Evolutionary conservation across 768 basidiomycete genomes (phyloP), one percentile per base, ranked within the genome.

Genomic region (Cystobasidium onofrii): DNA sequence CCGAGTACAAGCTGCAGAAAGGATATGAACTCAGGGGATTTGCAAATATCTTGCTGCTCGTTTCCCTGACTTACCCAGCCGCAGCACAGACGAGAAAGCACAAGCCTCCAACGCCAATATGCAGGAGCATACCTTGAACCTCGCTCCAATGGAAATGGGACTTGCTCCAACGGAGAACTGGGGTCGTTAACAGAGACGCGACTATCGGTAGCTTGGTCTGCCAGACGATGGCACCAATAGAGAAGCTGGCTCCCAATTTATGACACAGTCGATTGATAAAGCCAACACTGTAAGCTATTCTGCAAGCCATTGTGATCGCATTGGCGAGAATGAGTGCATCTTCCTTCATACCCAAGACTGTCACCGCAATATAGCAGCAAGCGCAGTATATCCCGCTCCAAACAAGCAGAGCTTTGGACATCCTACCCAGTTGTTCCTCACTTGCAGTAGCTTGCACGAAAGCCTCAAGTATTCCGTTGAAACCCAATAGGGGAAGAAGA

Each of bases 391-490:
- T 81, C 0, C 83, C 79, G 0, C 91, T 91, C 80, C 90, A 92
- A 0, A 80, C 82, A n/a, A 88, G 84, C 88, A 98, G 90, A 87
- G 88, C 91, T 54, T 86, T 86, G 52, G 76, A 78, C 80, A 95
- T 92, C 7, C 79, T 80, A 57, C 83, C 86, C 12, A 99, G 81
- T 80, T 93, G 88, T 0, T 81, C 77, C 0, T 88, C 84, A 0
- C 84, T 84, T 0, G 92, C 90, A 1, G 88, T 87, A 69, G 90
- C 89, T 1, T 90, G 87, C 76, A 95, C 84, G 81, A 96, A 94
- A 0, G 94, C 91, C 80, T 99, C 96, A 20, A 95, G 82, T 0
- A 90, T 86, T 1, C 96, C 96, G 79, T 99, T 99, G 76, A 92
- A 82, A 4, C 90, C 90, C 78, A 99, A 85, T 25, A 90, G 85